A percentile compares a stretch with the other conserved stretches of the same genome.
Evolutionary conservation across 805 yeast species (phyloP).

Genomic region (Teunomyces gatunensis): DNA sequence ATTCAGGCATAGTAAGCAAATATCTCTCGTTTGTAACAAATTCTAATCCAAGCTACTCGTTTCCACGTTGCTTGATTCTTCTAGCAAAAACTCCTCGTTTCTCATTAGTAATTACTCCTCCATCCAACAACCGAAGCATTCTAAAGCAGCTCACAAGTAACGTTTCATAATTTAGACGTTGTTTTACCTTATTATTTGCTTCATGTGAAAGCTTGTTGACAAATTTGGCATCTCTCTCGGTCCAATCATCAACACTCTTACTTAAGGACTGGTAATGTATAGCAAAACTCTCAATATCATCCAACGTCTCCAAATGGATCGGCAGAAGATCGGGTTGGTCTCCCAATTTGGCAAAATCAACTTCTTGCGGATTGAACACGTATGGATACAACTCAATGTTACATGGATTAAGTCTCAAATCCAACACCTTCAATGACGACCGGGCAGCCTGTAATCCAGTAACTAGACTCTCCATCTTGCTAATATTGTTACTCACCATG

Average conservation of each 20-base stretch:
- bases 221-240: constrained; percentile 32
- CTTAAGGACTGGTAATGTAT: constrained; percentile 44
- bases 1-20: background rate
- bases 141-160: constrained; percentile 33
- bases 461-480: constrained; percentile 31
- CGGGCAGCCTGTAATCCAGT: constrained; percentile 30
- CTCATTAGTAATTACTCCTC: constrained; percentile 21
- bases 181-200: constrained; percentile 17
- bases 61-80: constrained; percentile 1
- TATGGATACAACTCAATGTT: constrained; percentile 50
- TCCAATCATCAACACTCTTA: constrained; percentile 40
- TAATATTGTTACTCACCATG: constrained; percentile 46
- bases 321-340: constrained; percentile 24
- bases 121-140: constrained; percentile 36
- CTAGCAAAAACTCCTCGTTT: constrained; percentile 6
- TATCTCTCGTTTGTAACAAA: too few species aligned
- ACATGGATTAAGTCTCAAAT: constrained; percentile 49
- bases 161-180: constrained; percentile 33
- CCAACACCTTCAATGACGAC: constrained; percentile 36
- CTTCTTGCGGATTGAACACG: constrained; percentile 48
- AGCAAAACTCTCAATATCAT: constrained; percentile 52
- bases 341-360: constrained; percentile 17
- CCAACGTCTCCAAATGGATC: constrained; percentile 44
- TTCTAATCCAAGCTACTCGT: background rate
- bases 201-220: constrained; percentile 20